Percentiles rank a stretch among this genome's conserved stretches.
These are phyloP conservation scores for Saccharum hybrid DNA, from an alignment of 202 grass and related monocot species.

Conservation along the genomic window DNA sequence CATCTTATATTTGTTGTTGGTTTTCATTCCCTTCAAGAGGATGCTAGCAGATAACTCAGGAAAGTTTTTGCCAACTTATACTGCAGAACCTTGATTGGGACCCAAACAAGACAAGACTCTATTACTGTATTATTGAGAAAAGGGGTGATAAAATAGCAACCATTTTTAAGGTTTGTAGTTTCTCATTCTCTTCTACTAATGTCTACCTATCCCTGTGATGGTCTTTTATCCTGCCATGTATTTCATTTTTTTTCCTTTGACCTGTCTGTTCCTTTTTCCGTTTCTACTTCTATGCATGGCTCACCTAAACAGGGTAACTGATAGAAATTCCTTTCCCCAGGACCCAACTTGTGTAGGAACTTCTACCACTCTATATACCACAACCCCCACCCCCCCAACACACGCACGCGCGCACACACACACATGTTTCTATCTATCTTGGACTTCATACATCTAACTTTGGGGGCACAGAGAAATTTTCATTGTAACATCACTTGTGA, in stretches of 20 bases:
- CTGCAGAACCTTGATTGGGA: conserved; percentile 71
- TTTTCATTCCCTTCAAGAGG: background rate
- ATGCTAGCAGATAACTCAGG: background rate
- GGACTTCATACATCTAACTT: background rate
- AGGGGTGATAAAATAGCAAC: conserved; percentile 24
- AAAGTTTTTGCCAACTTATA: conserved; percentile 23
- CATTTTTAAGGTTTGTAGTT: conserved; percentile 63
- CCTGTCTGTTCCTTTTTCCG: background rate
- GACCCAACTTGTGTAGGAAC: background rate
- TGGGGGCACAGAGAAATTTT: background rate
- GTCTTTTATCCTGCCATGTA: conserved; percentile 2
- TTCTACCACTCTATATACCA: background rate
- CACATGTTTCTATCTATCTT: too few relatives aligned
- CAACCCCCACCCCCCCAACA: too few relatives aligned
- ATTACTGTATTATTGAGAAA: conserved; percentile 65
- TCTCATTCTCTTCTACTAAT: background rate
- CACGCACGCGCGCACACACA: too few relatives aligned
- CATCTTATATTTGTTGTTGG: background rate
- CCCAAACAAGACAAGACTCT: conserved; percentile 54
- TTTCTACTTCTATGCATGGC: background rate
- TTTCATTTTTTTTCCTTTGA: background rate
- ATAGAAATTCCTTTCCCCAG: background rate
- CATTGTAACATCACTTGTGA: background rate
- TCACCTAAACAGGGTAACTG: background rate
- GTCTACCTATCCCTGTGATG: background rate